Percentiles rank a stretch among this genome's conserved stretches.
Evolutionary conservation across 768 basidiomycete genomes (phyloP).

Genomic region (Amanita pallidorosea): DNA sequence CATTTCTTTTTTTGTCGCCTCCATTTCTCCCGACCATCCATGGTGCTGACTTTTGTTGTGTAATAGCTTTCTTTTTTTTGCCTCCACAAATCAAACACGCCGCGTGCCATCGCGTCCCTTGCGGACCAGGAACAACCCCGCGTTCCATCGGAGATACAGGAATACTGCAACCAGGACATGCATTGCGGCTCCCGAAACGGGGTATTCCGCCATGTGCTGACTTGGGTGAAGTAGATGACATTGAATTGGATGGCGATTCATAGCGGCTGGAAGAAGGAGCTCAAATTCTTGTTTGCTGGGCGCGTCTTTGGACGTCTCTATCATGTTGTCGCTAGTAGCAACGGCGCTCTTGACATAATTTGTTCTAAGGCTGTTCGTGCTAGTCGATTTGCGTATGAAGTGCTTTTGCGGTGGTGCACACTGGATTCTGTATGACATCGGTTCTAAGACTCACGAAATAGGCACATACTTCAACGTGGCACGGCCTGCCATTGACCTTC

Average conservation of each 20-base stretch:
- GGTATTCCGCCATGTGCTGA: constrained; percentile 19
- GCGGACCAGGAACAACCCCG: constrained; percentile 79
- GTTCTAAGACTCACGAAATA: neutral
- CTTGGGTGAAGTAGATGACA: constrained; percentile 20
- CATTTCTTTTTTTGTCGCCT: constrained; percentile 35
- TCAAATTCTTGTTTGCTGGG: neutral
- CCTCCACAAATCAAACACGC: constrained; percentile 76
- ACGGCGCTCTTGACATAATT: constrained; percentile 6
- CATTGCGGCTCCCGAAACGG: constrained; percentile 48
- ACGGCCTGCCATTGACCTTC: constrained; percentile 50
- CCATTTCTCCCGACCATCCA: constrained; percentile 22
- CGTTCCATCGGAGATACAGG: constrained; percentile 75
- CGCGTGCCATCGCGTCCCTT: constrained; percentile 73
- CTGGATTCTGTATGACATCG: constrained; percentile 14
- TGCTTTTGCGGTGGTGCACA: constrained; percentile 35
- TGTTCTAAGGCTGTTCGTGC: constrained; percentile 12
- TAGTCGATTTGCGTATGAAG: constrained; percentile 24
- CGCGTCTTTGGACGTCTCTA: neutral
- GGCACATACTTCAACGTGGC: constrained; percentile 47
- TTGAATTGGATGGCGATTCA: constrained; percentile 14
- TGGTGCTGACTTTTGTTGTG: constrained; percentile 17
- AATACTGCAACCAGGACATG: constrained; percentile 68
- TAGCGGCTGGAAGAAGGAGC: constrained; percentile 18
- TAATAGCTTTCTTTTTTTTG: constrained; percentile 26
- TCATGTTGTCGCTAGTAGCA: neutral